These are phyloP conservation scores for Protomyces inundatus DNA, from an alignment of 1,139 yeast species.

Conservation along the genomic window DNA sequence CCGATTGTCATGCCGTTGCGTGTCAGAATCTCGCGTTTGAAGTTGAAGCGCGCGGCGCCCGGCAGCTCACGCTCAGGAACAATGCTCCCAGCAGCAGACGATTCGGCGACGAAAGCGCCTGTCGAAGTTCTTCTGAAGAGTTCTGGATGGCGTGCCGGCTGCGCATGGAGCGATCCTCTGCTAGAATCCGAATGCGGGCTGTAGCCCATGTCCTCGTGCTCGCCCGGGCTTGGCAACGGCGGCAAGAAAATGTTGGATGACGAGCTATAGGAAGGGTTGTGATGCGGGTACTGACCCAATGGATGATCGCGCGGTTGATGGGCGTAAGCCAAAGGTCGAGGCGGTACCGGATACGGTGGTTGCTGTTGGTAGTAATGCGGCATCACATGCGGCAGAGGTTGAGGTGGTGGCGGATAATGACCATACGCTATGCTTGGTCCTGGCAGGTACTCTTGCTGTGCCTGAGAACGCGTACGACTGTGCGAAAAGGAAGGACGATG, in stretches of 20 bases:
- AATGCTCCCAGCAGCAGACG: neutral
- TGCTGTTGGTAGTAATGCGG: neutral
- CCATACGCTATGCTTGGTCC: neutral
- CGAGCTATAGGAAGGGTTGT: neutral
- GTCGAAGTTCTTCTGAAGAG: neutral
- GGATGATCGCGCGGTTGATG: neutral
- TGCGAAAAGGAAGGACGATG: neutral
- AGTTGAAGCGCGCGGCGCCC: neutral
- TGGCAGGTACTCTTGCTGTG: neutral
- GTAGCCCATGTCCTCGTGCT: neutral
- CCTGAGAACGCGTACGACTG: neutral
- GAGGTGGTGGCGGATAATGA: no score
- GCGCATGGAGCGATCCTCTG: neutral
- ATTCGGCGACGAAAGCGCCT: neutral
- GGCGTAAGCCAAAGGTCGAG: neutral
- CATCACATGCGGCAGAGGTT: no score
- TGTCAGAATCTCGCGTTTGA: neutral
- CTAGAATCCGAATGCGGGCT: neutral
- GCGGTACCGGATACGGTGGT: neutral
- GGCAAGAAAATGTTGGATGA: neutral
- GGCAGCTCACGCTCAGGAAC: neutral
- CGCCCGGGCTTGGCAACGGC: neutral
- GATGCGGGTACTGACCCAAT: neutral
- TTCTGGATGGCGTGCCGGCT: no score
- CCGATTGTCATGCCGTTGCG: conserved; percentile 3